Conservation (phyloP, 257 asterid genomes). For the Ocimum tenuiflorum region DNA sequence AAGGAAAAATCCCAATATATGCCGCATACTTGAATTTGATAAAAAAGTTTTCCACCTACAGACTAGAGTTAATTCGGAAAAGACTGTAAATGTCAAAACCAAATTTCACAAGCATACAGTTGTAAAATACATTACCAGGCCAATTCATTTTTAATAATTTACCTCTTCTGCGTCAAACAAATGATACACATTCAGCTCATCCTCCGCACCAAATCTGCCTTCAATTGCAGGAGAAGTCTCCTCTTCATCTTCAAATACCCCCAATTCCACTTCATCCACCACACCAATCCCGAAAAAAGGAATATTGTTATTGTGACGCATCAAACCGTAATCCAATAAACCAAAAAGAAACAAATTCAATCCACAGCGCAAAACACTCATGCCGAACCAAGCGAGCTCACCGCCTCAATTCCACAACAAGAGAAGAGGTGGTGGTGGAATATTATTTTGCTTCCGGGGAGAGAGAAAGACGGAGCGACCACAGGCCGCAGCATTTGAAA, state of each 20-base stretch:
- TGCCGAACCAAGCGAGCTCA: too few relatives aligned
- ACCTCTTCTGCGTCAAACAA: conserved; percentile 87
- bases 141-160: background rate
- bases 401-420: too few relatives aligned
- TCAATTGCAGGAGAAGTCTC: conserved; percentile 34
- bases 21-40: conserved; percentile 32
- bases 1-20: too few relatives aligned
- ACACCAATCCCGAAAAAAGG: conserved; percentile 67
- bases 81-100: background rate
- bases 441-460: too few relatives aligned
- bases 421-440: too few relatives aligned
- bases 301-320: conserved; percentile 83
- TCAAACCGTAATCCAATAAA: too few relatives aligned
- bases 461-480: too few relatives aligned
- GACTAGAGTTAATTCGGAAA: conserved; percentile 20
- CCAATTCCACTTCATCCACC: conserved; percentile 60
- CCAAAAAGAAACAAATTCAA: too few relatives aligned
- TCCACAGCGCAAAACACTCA: too few relatives aligned
- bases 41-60: too few relatives aligned
- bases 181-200: conserved; percentile 65
- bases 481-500: too few relatives aligned
- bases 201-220: conserved; percentile 47
- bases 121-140: background rate
- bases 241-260: conserved; percentile 64
- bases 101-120: background rate